phyloP scores from a whole-genome alignment of 1,284 basidiomycete species.

The Cerrena zonata region DNA sequence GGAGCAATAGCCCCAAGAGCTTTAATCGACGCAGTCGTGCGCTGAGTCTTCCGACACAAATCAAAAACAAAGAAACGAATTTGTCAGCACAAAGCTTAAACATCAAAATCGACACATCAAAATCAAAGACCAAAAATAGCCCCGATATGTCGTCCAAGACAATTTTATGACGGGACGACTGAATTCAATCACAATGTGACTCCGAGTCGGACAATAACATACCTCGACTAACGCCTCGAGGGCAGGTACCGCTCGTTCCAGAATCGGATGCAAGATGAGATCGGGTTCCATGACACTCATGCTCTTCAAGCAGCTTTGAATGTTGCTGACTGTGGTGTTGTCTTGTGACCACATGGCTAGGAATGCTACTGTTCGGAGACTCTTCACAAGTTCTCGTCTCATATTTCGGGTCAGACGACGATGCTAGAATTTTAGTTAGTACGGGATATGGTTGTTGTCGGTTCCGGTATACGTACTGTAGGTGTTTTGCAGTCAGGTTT shows the following conservation, averaged over 20 bases:
- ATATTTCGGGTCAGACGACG: slow-evolving; percentile 76
- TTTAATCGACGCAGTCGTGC: slow-evolving; percentile 82
- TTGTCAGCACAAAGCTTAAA: too few species aligned
- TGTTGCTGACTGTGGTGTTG: slow-evolving; percentile 54
- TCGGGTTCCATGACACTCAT: slow-evolving; percentile 84
- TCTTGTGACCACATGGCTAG: slow-evolving; percentile 89
- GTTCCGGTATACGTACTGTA: slow-evolving; percentile 36
- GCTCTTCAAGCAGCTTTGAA: slow-evolving; percentile 66
- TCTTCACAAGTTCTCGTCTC: slow-evolving; percentile 81
- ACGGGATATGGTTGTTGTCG: background rate
- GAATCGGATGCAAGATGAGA: slow-evolving; percentile 76
- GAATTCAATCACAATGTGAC: too few species aligned
- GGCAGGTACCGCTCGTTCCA: slow-evolving; percentile 83
- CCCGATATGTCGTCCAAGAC: too few species aligned
- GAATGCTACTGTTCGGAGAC: slow-evolving; percentile 76
- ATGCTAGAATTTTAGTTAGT: slow-evolving; percentile 34
- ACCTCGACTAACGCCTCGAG: slow-evolving; percentile 84
- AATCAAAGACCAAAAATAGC: too few species aligned
- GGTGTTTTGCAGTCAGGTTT: slow-evolving; percentile 81
- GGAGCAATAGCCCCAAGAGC: slow-evolving; percentile 77
- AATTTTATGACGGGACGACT: too few species aligned
- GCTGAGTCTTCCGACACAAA: slow-evolving; percentile 62
- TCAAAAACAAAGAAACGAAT: too few species aligned
- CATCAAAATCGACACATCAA: too few species aligned
- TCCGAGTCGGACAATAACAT: slow-evolving; percentile 7